Evolutionary conservation across 805 yeast species (phyloP).

Genomic region (Alloascoidea africana): DNA sequence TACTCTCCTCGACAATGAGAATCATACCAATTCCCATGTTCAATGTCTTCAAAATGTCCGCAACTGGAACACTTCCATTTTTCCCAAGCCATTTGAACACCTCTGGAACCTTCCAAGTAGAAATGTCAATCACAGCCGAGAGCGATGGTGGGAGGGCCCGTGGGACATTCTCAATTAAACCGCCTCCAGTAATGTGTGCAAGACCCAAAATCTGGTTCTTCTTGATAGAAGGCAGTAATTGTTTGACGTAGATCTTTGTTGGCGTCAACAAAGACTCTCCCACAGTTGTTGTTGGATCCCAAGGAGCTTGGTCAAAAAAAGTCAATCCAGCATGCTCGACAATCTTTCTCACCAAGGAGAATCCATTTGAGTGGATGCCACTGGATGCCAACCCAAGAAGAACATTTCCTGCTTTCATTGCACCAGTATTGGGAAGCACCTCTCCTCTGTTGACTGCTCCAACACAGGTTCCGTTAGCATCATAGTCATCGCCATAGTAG

Average conservation of each 20-base stretch:
- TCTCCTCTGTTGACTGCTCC: slow-evolving; percentile 79
- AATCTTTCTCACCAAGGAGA: slow-evolving; percentile 84
- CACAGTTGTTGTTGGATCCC: slow-evolving; percentile 53
- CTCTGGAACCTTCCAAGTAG: slow-evolving; percentile 70
- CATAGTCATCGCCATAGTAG: slow-evolving; percentile 91
- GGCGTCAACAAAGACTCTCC: slow-evolving; percentile 85
- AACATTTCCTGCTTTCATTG: slow-evolving; percentile 68
- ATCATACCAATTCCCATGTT: slow-evolving; percentile 98
- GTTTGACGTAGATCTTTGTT: slow-evolving; percentile 89
- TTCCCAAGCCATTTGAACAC: slow-evolving; percentile 91
- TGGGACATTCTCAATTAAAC: slow-evolving; percentile 90
- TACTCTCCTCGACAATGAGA: slow-evolving; percentile 56
- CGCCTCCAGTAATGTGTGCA: slow-evolving; percentile 98
- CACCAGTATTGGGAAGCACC: slow-evolving; percentile 55
- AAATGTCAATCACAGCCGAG: slow-evolving; percentile 69
- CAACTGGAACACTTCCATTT: slow-evolving; percentile 78
- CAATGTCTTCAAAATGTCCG: slow-evolving; percentile 79
- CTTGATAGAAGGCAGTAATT: slow-evolving; percentile 59
- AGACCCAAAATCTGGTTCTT: slow-evolving; percentile 65
- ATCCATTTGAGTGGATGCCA: slow-evolving; percentile 96
- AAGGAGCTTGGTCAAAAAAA: slow-evolving; percentile 73
- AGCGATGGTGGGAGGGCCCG: slow-evolving; percentile 76
- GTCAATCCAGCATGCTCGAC: slow-evolving; percentile 60
- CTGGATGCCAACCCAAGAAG: slow-evolving; percentile 78
- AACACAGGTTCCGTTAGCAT: slow-evolving; percentile 95